These are phyloP conservation scores for Acanthamoeba castellanii DNA, from an alignment of 208 protist genomes.

Conservation along the genomic window DNA sequence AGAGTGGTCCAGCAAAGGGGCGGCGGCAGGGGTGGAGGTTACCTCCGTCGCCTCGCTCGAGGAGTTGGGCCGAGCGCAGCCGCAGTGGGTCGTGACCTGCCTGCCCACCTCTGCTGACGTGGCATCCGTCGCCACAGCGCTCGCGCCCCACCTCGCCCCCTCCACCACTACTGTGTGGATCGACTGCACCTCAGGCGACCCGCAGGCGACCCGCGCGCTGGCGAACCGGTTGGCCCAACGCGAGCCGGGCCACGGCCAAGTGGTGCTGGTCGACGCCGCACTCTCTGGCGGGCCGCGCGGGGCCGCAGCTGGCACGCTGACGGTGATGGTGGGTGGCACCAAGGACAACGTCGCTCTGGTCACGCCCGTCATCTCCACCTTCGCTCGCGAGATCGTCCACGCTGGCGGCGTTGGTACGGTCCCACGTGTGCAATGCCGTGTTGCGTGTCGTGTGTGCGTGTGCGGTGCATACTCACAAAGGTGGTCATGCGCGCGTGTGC, in stretches of 20 bases:
- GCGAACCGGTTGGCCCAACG: background rate
- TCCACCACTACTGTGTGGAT: conserved; percentile 3
- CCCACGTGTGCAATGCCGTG: too few relatives aligned
- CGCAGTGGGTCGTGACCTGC: conserved; percentile 32
- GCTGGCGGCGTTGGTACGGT: conserved; percentile 20
- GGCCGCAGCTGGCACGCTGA: conserved; percentile 21
- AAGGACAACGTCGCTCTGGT: background rate
- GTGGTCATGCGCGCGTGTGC: background rate
- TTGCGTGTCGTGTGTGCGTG: background rate
- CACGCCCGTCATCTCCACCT: background rate
- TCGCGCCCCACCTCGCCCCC: background rate
- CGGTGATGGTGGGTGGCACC: conserved; percentile 62
- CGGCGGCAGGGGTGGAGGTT: background rate
- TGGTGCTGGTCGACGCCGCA: conserved; percentile 55
- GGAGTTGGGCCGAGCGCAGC: background rate
- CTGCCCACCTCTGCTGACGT: conserved; percentile 54
- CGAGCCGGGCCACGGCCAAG: background rate
- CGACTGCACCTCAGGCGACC: conserved; percentile 68
- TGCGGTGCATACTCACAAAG: too few relatives aligned
- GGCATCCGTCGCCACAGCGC: background rate
- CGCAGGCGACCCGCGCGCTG: conserved; percentile 24
- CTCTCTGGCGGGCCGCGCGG: conserved; percentile 53
- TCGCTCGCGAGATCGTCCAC: conserved; percentile 54
- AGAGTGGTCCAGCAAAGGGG: background rate
- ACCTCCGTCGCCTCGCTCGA: background rate